Evolutionary conservation across 208 protist species (phyloP).

Genomic region (Acanthamoeba castellanii): DNA sequence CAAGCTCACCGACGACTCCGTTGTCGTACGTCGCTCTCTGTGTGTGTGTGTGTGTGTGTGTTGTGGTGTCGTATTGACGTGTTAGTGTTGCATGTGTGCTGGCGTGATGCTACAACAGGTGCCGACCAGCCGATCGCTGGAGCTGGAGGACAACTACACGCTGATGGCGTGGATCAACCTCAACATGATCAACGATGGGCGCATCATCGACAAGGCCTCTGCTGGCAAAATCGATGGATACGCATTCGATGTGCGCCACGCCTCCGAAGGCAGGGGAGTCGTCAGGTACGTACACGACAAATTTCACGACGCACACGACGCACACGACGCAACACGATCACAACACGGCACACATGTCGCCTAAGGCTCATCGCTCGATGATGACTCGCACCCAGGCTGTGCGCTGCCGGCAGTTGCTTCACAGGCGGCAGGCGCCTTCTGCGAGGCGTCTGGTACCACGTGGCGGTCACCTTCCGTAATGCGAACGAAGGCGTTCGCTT

Average conservation of each 20-base stretch:
- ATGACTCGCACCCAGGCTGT: not conserved
- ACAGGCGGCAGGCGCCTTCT: not conserved
- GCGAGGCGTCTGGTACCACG: conserved; percentile 58
- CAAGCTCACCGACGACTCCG: conserved; percentile 41
- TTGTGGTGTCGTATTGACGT: not conserved
- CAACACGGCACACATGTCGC: not conserved
- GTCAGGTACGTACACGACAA: not conserved
- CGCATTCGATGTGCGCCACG: conserved; percentile 59
- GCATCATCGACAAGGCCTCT: conserved; percentile 66
- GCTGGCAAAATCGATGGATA: conserved; percentile 49
- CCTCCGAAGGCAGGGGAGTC: not conserved
- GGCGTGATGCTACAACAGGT: not conserved
- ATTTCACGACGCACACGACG: not conserved
- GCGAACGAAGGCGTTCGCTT: conserved; percentile 12
- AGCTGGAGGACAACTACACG: conserved; percentile 54
- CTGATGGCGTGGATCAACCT: conserved; percentile 74
- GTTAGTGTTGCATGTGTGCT: too few relatives aligned
- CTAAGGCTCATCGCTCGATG: not conserved
- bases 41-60: not conserved
- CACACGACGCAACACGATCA: not conserved
- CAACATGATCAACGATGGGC: conserved; percentile 66
- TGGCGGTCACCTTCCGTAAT: conserved; percentile 49
- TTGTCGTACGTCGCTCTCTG: not conserved
- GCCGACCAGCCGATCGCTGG: not conserved
- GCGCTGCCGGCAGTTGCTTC: conserved; percentile 40